Evolutionary conservation across 768 basidiomycete species (phyloP), one percentile per base, ranked within the genome.

Genomic region (Tricholoma matsutake): DNA sequence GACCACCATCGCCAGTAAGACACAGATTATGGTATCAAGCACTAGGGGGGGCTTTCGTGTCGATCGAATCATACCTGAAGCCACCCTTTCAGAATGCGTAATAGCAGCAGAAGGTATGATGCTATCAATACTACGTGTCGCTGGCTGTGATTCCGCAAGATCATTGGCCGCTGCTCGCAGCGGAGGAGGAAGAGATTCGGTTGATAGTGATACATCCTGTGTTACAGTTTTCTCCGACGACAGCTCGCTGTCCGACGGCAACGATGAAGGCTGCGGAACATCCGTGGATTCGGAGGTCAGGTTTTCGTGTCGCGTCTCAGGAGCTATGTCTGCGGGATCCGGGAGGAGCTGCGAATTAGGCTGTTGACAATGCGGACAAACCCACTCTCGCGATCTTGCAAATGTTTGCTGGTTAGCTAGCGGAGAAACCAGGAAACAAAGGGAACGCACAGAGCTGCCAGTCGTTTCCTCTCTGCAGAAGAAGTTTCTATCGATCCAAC

Each of bases 401-500:
- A n/a, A 45, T 54, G 61, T 20, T 56, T 29, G 41, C 39, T 14
- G 49, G 18, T 41, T 39, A 29, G 54, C 63, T 57, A 52, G 64
- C 59, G 65, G 65, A 61, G 58, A 9, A 13, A 59, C 14, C 10
- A 18, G 18, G 11, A 43, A 62, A 14, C 10, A 32, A 1, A 49
- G 11, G 25, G 10, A 25, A 78, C 91, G 71, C 72, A 92, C 93
- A 91, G 67, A 57, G 76, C 76, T 18, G 93, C 93, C 28, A 95
- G 78, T 58, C 93, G 83, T 73, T 85, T 92, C 59, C 93, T 83
- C 71, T 95, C 93, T 14, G 78, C 73, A 18, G 80, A 69, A 22
- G 91, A 91, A 68, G 87, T 87, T 64, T 95, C 93, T 54, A 95
- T 81, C 14, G 92, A 91, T n/a, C 93, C 93, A 32, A 95, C 87